Evolutionary conservation across 2,329 filamentous ascomycete species (phyloP).

Genomic region (Cylindrodendrum hubeiense): DNA sequence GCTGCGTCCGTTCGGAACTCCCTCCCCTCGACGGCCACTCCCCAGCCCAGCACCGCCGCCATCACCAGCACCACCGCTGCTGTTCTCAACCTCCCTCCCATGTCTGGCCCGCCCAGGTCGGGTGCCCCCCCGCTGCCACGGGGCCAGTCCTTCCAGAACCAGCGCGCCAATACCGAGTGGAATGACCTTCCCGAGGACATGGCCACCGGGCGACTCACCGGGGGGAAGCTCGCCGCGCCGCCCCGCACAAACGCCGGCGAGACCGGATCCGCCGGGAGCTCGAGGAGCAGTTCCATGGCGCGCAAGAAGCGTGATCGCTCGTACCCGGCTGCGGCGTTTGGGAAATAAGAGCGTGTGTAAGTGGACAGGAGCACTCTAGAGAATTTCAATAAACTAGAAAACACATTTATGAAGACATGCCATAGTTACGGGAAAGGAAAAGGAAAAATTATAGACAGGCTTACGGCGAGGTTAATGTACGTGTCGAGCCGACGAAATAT

Average conservation of each 20-base stretch:
- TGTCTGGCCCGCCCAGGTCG: conserved; percentile 39
- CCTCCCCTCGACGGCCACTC: conserved; percentile 31
- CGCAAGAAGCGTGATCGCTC: conserved; percentile 71
- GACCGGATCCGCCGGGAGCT: conserved; percentile 59
- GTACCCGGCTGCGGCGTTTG: conserved; percentile 74
- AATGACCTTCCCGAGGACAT: conserved; percentile 75
- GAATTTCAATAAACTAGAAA: not conserved
- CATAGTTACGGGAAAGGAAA: not conserved
- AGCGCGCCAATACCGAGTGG: conserved; percentile 72
- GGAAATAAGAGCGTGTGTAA: conserved; percentile 48
- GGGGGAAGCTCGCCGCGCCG: too few species aligned
- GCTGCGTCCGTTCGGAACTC: conserved; percentile 41
- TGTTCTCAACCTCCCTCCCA: conserved; percentile 48
- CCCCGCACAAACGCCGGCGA: conserved; percentile 47
- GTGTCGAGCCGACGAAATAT: not conserved
- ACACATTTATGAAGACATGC: conserved; percentile 12
- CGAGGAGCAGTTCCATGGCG: conserved; percentile 66
- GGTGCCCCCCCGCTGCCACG: conserved; percentile 41
- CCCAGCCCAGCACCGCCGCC: conserved; percentile 27
- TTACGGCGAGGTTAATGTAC: not conserved
- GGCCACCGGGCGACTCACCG: conserved; percentile 53
- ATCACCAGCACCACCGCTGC: conserved; percentile 47
- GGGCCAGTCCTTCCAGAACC: conserved; percentile 68
- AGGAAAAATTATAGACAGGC: conserved; percentile 4
- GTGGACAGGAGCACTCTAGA: not conserved